phyloP scores from a whole-genome alignment of 2,329 filamentous ascomycete genomes.

The Remersonia thermophila region DNA sequence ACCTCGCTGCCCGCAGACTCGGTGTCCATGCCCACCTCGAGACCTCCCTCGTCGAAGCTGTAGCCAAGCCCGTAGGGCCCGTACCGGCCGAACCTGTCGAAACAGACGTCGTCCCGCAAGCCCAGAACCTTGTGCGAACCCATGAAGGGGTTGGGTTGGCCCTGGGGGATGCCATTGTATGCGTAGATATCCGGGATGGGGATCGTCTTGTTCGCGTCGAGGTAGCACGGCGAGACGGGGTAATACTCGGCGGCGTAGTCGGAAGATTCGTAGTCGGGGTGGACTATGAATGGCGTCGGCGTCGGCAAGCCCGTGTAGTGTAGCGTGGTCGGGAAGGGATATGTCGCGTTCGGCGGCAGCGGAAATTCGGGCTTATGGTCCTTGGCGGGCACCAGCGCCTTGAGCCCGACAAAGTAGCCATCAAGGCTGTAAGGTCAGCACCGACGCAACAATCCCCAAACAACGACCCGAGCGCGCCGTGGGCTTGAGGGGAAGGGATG shows the following conservation, averaged over 20 bases:
- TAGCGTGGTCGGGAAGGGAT: slow-evolving; percentile 23
- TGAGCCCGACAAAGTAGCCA: slow-evolving; percentile 68
- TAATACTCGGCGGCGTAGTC: slow-evolving; percentile 42
- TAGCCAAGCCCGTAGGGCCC: slow-evolving; percentile 85
- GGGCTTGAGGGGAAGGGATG: background rate
- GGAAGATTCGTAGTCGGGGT: slow-evolving; percentile 48
- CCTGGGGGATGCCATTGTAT: slow-evolving; percentile 58
- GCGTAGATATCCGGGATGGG: slow-evolving; percentile 52
- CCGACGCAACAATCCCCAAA: too few species aligned
- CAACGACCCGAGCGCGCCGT: background rate
- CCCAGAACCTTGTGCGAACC: slow-evolving; percentile 67
- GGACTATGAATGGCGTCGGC: slow-evolving; percentile 51
- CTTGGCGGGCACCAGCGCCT: slow-evolving; percentile 50
- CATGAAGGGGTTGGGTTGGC: slow-evolving; percentile 65
- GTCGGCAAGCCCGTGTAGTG: slow-evolving; percentile 29
- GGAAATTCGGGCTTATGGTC: slow-evolving; percentile 68
- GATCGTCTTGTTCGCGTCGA: slow-evolving; percentile 46
- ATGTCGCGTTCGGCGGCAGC: slow-evolving; percentile 24
- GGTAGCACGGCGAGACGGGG: slow-evolving; percentile 47
- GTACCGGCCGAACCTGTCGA: slow-evolving; percentile 73
- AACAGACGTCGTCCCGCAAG: slow-evolving; percentile 67
- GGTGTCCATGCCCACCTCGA: slow-evolving; percentile 57
- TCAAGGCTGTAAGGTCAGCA: slow-evolving; percentile 46
- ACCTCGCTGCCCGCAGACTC: slow-evolving; percentile 55
- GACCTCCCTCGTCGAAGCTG: slow-evolving; percentile 56